These are phyloP conservation scores for Astrothelium subdiscretum DNA, from an alignment of 495 filamentous ascomycete genomes.

Conservation along the genomic window DNA sequence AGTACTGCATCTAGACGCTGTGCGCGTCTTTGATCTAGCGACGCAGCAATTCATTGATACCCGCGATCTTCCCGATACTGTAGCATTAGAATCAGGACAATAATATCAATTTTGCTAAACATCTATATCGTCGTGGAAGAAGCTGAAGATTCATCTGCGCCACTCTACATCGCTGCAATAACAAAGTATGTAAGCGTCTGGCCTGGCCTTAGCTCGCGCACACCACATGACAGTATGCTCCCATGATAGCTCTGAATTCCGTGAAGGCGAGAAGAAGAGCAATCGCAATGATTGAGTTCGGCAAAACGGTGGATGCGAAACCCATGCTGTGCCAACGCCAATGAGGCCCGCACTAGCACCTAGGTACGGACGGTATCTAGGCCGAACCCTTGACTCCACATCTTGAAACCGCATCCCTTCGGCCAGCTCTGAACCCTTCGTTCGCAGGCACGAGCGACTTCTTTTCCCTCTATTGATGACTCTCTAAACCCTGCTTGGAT, in stretches of 20 bases:
- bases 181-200: no score
- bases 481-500: background rate
- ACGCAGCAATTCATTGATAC: conserved; percentile 77
- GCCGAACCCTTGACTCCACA: background rate
- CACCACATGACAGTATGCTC: no score
- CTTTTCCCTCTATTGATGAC: background rate
- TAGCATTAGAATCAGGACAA: conserved; percentile 23
- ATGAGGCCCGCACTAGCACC: no score
- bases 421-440: background rate
- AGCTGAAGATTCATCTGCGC: no score
- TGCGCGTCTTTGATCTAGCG: conserved; percentile 69
- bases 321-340: no score
- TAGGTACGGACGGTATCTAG: no score
- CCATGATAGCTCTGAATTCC: no score
- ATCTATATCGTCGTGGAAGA: background rate
- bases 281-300: no score
- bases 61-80: conserved; percentile 61
- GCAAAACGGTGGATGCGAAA: no score
- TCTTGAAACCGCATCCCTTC: background rate
- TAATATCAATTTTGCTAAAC: background rate
- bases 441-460: conserved; percentile 1
- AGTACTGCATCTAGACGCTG: conserved; percentile 61
- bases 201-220: no score
- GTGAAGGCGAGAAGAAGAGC: no score
- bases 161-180: no score